Conservation (phyloP, 1,139 yeast genomes). For the Debaryomyces psychrophilus region DNA sequence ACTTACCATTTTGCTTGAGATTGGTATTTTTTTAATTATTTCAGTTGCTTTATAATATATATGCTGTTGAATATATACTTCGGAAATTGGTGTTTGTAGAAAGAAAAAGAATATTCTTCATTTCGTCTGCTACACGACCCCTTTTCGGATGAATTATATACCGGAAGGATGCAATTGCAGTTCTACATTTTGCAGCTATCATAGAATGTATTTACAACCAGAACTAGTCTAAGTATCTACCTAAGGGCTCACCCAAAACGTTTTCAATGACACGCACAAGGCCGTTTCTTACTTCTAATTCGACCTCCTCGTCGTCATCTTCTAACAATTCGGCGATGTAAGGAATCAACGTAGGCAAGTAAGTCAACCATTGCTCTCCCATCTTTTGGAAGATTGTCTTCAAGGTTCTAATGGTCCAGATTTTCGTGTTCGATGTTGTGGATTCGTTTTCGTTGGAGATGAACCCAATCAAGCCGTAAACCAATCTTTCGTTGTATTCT, state of each 20-base stretch:
- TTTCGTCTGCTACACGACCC: conserved; percentile 7
- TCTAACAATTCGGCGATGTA: conserved; percentile 92
- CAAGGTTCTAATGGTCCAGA: conserved; percentile 82
- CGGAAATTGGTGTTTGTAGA: conserved; percentile 8
- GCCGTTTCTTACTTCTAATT: conserved; percentile 88
- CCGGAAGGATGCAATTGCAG: not conserved
- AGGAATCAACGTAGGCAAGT: conserved; percentile 94
- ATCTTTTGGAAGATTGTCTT: conserved; percentile 84
- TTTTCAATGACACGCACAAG: conserved; percentile 88
- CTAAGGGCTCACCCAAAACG: conserved; percentile 93
- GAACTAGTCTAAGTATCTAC: conserved; percentile 72
- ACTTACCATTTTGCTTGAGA: conserved; percentile 22
- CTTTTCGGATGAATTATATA: conserved; percentile 10
- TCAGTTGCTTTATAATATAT: conserved; percentile 4
- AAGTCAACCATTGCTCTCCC: conserved; percentile 92
- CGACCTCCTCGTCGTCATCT: conserved; percentile 94
- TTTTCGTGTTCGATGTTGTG: conserved; percentile 50
- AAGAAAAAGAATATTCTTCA: conserved; percentile 13
- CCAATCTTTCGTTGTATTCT: conserved; percentile 67
- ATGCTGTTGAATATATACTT: conserved; percentile 3
- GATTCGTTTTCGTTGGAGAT: conserved; percentile 40
- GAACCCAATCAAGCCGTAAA: conserved; percentile 39
- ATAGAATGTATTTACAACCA: conserved; percentile 2
- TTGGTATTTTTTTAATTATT: conserved; percentile 1
- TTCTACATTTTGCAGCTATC: conserved; percentile 7